Conservation (phyloP, 2,329 filamentous ascomycete genomes). For the Neurospora sp. region DNA sequence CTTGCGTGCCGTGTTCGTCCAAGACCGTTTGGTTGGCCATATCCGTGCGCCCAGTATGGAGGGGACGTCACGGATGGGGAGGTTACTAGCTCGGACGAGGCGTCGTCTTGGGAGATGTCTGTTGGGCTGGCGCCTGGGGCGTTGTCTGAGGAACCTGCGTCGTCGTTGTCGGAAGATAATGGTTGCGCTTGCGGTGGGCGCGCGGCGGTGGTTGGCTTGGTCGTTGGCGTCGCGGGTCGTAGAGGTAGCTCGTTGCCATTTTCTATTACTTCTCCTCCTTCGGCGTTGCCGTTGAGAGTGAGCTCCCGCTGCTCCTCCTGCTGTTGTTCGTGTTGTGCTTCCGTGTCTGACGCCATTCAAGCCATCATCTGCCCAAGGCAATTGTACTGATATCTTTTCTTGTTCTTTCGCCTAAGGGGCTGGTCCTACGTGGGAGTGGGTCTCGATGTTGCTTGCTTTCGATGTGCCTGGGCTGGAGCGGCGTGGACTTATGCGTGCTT, state of each 20-base stretch:
- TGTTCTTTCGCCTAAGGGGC: no score
- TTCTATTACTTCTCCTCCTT: slow-evolving; percentile 4
- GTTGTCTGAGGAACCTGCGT: slow-evolving; percentile 5
- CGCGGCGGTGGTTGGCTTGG: background rate
- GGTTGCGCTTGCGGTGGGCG: background rate
- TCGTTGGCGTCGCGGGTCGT: background rate
- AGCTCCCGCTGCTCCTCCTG: background rate
- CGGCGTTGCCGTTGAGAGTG: background rate
- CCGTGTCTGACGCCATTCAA: slow-evolving; percentile 11
- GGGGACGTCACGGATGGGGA: slow-evolving; percentile 22
- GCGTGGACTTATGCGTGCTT: background rate
- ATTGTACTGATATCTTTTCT: background rate
- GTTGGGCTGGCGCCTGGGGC: slow-evolving; percentile 3
- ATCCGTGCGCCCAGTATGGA: slow-evolving; percentile 33
- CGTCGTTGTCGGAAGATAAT: background rate
- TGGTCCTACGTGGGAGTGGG: no score
- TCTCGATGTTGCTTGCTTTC: background rate
- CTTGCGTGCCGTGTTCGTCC: slow-evolving; percentile 24
- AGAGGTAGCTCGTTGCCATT: background rate
- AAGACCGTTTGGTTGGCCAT: background rate
- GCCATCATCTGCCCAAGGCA: slow-evolving; percentile 4
- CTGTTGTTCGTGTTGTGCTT: background rate
- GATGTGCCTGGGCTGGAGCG: background rate
- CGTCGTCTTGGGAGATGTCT: slow-evolving; percentile 4
- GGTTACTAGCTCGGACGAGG: slow-evolving; percentile 1